Conservation (phyloP, 495 filamentous ascomycete species). For the Corynascus novoguineensis region DNA sequence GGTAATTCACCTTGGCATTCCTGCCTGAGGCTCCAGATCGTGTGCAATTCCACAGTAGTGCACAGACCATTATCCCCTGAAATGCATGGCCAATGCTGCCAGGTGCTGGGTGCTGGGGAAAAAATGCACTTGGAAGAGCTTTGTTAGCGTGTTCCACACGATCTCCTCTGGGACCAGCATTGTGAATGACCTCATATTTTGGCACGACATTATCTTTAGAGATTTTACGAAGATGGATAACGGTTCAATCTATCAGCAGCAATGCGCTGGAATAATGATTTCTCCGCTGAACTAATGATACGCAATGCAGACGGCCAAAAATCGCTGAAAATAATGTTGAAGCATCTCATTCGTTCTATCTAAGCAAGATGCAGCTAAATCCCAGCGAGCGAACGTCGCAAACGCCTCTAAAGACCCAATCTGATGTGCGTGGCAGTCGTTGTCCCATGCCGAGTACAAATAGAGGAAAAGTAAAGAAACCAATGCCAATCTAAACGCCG, state of each 20-base stretch:
- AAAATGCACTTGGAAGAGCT: too few species aligned
- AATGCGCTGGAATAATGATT: too few species aligned
- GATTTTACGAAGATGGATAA: too few species aligned
- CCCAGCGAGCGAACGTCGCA: neutral
- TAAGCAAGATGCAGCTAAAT: neutral
- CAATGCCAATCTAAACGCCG: constrained; percentile 2
- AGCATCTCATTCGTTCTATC: neutral
- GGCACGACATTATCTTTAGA: too few species aligned
- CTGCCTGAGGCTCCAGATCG: constrained; percentile 12
- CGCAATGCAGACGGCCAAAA: neutral
- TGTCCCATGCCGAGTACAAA: neutral
- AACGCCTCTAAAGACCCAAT: neutral
- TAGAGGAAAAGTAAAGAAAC: neutral
- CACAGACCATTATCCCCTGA: too few species aligned
- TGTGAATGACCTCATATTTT: too few species aligned
- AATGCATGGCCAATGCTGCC: too few species aligned
- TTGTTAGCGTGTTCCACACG: too few species aligned
- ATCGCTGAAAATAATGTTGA: neutral
- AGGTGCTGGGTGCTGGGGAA: too few species aligned
- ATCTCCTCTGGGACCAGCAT: too few species aligned
- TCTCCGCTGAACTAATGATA: too few species aligned
- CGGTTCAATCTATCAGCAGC: too few species aligned
- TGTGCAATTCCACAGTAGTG: neutral
- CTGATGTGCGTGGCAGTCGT: constrained; percentile 7
- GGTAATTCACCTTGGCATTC: constrained; percentile 13